Conservation (phyloP, 805 yeast species). For the Torulaspora quercuum region DNA sequence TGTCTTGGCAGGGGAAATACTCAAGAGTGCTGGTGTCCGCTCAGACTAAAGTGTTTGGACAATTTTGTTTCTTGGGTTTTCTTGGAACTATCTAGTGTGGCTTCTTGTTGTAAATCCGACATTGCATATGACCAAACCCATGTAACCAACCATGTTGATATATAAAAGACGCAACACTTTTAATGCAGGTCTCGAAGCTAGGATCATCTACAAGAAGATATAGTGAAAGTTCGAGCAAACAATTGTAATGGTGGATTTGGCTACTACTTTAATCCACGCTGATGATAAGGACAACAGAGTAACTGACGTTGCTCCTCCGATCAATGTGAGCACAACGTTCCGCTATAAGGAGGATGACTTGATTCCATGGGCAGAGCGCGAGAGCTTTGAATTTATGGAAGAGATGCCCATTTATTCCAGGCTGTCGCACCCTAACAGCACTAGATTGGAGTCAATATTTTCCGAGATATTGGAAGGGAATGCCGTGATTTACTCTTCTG, state of each 20-base stretch:
- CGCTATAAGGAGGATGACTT: conserved; percentile 58
- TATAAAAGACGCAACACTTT: no score
- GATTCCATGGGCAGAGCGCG: conserved; percentile 43
- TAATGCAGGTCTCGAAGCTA: no score
- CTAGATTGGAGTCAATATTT: conserved; percentile 63
- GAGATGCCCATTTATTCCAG: conserved; percentile 62
- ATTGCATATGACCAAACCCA: no score
- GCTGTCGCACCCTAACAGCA: conserved; percentile 66
- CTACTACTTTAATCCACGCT: conserved; percentile 64
- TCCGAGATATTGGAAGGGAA: conserved; percentile 58
- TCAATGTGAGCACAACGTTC: conserved; percentile 77
- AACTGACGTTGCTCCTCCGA: conserved; percentile 70
- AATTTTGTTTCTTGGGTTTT: no score
- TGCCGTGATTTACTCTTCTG: conserved; percentile 70
- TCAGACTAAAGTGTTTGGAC: no score
- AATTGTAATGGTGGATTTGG: conserved; percentile 43
- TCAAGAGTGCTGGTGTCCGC: no score
- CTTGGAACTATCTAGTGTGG: no score
- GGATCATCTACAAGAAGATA: no score
- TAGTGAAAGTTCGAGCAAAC: no score
- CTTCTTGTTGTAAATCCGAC: no score
- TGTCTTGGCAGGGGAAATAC: no score
- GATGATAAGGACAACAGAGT: conserved; percentile 59
- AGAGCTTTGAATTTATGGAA: conserved; percentile 35
- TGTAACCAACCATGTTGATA: no score